Evolutionary conservation across 1,139 yeast genomes (phyloP).

Genomic region (Candida pseudoviswanathii): DNA sequence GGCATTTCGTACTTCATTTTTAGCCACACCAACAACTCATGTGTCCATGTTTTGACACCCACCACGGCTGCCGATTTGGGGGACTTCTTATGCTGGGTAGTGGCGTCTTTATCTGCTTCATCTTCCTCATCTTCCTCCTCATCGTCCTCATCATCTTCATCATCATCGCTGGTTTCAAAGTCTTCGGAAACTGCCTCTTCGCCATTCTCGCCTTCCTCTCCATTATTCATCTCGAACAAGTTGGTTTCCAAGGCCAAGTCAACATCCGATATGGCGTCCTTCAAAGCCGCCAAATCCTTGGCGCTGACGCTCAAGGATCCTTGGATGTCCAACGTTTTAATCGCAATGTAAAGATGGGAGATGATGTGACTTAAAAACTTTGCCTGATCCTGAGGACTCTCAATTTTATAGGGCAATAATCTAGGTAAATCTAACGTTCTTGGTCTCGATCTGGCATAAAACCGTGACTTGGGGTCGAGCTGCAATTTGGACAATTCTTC

Average conservation of each 20-base stretch:
- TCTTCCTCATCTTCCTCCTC: constrained; percentile 37
- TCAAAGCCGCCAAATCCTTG: constrained; percentile 52
- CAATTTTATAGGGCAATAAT: constrained; percentile 78
- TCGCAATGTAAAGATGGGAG: constrained; percentile 76
- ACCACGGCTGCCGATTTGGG: constrained; percentile 75
- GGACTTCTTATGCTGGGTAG: constrained; percentile 56
- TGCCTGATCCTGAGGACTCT: constrained; percentile 68
- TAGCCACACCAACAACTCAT: constrained; percentile 79
- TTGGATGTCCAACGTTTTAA: constrained; percentile 73
- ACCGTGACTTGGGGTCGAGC: constrained; percentile 54
- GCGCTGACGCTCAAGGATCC: constrained; percentile 73
- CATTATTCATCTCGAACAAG: constrained; percentile 38
- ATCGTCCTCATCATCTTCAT: constrained; percentile 38
- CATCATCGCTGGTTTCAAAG: constrained; percentile 42
- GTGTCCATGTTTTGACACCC: constrained; percentile 83
- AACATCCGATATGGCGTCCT: constrained; percentile 43
- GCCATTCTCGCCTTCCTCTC: constrained; percentile 36
- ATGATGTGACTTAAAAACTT: constrained; percentile 78
- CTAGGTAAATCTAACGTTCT: constrained; percentile 61
- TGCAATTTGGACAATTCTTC: constrained; percentile 40
- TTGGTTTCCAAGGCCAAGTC: constrained; percentile 60
- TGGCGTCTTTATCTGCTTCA: constrained; percentile 44
- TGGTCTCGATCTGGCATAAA: constrained; percentile 54
- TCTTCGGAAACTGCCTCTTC: constrained; percentile 42
- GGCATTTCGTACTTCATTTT: constrained; percentile 86